Percentiles rank a stretch among this genome's conserved stretches.
Evolutionary conservation across 345 rosid genomes (phyloP).

Genomic region (Eucalyptus microcorys): DNA sequence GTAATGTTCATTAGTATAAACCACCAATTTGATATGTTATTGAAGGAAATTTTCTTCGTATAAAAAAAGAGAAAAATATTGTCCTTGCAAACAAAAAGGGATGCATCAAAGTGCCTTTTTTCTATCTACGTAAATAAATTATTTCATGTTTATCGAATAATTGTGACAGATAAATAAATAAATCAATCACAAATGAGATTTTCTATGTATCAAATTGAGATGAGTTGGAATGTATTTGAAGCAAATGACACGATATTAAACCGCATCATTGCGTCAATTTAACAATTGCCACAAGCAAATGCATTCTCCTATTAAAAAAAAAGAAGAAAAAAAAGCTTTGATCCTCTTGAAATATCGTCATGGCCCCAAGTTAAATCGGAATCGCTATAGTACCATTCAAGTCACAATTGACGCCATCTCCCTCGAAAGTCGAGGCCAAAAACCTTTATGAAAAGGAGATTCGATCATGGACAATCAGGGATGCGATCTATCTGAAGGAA

Average conservation of each 20-base stretch:
- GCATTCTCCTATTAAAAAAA: background rate
- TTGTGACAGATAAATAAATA: background rate
- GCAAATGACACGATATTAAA: background rate
- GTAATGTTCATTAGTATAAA: background rate
- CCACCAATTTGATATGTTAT: background rate
- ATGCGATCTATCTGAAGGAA: background rate
- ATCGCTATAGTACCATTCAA: background rate
- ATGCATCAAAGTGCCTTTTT: background rate
- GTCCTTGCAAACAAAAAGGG: background rate
- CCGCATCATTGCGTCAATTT: rapidly evolving
- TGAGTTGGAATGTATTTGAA: background rate
- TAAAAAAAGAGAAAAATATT: background rate
- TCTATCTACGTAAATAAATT: background rate
- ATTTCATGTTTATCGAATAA: background rate
- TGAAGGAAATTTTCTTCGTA: background rate
- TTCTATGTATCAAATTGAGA: background rate
- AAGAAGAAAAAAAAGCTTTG: background rate
- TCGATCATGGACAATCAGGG: background rate
- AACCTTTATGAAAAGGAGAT: background rate
- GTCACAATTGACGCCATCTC: background rate
- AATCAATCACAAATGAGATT: rapidly evolving
- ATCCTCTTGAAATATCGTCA: background rate
- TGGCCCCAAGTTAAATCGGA: background rate
- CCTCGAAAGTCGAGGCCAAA: background rate
- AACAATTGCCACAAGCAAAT: background rate